Base-by-base conservation (phyloP, 345 rosid species). In the Sonneratia caseolaris region DNA sequence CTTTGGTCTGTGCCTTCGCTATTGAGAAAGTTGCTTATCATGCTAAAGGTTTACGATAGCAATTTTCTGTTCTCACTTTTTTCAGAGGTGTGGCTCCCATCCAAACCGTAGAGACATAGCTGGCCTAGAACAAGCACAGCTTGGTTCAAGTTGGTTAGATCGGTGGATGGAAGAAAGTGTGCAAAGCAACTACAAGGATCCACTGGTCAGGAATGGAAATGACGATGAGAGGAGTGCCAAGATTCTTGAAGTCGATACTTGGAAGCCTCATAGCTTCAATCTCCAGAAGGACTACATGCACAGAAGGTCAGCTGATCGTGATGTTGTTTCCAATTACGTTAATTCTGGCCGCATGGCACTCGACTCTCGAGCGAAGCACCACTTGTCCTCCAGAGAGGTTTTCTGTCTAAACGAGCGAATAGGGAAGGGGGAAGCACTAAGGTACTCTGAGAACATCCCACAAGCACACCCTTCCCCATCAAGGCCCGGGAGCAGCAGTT, bases 171-270 rank as follows among this genome's bases (percentile, higher is more conserved):
- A 93, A 68, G 97, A 87, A 71, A 84, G 74, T 43, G 74, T 79
- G 32, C 71, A 83, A 87, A 84, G 79, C 66, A 75, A 79, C 70
- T 64, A 70, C 16, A 74, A 74, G 27, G 79, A 67, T 55, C 77
- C 73, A 75, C 68, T 72, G 38, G 65, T 40, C 53, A 79, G 79
- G 80, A 79, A 61, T 42, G 71, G 79, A 71, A 64, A 61, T 27
- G 92, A 88, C 68, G 90, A 84, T n/a, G 90, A 83, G 69, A 85
- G 76, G 77, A 77, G 81, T 64, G 94, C 89, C 84, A 96, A 96
- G 84, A 89, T 96, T 68, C 85, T 96, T 10, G 95, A 92, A 80
- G 94, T 96, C 1, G 99, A 92, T 74, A 95, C 99, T 24, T 95
- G 99, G 99, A 92, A 86, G 84, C 96, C 97, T 62, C 89, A 69